Evolutionary conservation across 352 stramenopile species (phyloP).

Genomic region (Pilasporangium apinafurcum): DNA sequence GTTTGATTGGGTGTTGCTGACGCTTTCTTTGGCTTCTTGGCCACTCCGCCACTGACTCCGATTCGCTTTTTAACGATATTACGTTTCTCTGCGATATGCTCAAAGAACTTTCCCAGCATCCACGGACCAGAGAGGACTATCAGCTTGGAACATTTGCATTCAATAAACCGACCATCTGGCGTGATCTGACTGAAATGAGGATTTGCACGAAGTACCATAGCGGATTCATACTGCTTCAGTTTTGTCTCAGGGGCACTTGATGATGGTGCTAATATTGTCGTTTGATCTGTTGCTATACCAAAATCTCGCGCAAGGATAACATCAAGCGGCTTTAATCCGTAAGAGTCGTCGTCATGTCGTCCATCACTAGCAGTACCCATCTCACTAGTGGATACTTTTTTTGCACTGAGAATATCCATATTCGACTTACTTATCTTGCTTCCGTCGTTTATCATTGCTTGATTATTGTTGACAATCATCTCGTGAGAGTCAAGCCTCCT

Average conservation of each 20-base stretch:
- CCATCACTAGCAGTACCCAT: background rate
- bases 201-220: conserved; percentile 23
- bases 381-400: background rate
- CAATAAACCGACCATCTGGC: conserved; percentile 53
- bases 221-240: conserved; percentile 19
- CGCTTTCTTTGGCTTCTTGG: background rate
- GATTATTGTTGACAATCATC: no score
- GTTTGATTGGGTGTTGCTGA: background rate
- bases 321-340: conserved; percentile 22
- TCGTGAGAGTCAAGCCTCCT: no score
- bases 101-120: conserved; percentile 48
- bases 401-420: no score
- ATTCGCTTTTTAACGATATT: conserved; percentile 17
- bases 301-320: conserved; percentile 22
- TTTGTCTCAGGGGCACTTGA: conserved; percentile 1
- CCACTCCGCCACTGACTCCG: background rate
- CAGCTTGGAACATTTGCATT: conserved; percentile 64
- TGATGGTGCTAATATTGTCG: conserved; percentile 7
- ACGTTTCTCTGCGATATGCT: conserved; percentile 51
- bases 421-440: no score
- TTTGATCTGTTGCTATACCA: conserved; percentile 10
- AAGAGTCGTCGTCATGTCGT: conserved; percentile 7
- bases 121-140: conserved; percentile 44
- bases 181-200: conserved; percentile 53
- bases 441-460: background rate